Conservation (phyloP, 2,329 filamentous ascomycete genomes). For the Gremmenia infestans region DNA sequence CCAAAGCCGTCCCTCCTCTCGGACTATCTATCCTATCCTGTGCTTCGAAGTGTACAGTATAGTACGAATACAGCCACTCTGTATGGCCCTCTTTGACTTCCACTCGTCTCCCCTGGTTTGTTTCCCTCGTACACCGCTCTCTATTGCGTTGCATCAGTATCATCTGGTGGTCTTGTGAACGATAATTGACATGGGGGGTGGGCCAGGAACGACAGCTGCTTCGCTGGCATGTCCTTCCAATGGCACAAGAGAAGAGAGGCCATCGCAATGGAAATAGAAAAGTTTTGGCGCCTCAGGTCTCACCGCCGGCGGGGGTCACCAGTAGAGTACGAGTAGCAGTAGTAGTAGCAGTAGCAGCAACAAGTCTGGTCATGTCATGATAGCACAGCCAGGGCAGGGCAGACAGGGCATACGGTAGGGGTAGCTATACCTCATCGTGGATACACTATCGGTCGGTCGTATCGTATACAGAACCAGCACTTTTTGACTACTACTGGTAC, state of each 20-base stretch:
- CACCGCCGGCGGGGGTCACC: background rate
- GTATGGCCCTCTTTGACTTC: background rate
- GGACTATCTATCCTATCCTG: no score
- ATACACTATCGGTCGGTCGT: no score
- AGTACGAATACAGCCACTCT: background rate
- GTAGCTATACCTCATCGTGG: no score
- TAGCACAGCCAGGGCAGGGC: background rate
- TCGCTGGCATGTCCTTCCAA: background rate
- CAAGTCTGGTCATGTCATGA: background rate
- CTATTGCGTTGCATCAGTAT: background rate
- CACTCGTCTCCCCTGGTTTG: background rate
- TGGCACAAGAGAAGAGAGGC: background rate
- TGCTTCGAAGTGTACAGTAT: no score
- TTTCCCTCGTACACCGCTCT: background rate
- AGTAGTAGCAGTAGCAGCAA: background rate
- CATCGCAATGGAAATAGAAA: background rate
- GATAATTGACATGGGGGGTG: background rate
- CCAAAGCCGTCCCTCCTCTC: no score
- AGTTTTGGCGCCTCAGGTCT: background rate
- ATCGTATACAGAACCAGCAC: background rate
- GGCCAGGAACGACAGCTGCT: background rate
- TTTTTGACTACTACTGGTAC: no score
- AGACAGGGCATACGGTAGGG: background rate
- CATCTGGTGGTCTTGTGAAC: background rate
- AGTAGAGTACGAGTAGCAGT: background rate